Evolutionary conservation across 139 green algal species (phyloP), one percentile per base, ranked within the genome.

Genomic region (Eudorina sp.): DNA sequence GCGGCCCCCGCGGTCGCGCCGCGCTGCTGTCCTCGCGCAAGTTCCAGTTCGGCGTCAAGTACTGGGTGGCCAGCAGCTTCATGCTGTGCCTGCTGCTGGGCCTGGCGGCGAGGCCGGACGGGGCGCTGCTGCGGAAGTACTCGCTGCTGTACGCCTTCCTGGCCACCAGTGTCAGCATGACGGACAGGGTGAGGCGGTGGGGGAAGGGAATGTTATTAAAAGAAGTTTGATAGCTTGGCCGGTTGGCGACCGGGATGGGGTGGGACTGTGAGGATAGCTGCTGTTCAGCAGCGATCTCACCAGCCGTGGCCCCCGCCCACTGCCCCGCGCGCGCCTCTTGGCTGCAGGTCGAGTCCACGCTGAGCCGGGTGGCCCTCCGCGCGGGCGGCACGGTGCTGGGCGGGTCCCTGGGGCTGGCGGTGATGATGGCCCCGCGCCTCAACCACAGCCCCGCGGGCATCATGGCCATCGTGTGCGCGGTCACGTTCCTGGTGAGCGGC

Each of bases 301-400:
- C n/a, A n/a, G n/a, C n/a, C n/a, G n/a, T n/a, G n/a, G n/a, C n/a
- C n/a, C n/a, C n/a, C n/a, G n/a, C n/a, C n/a, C n/a, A n/a, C n/a
- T n/a, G n/a, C n/a, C n/a, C n/a, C n/a, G n/a, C n/a, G n/a, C n/a
- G n/a, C n/a, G n/a, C n/a, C n/a, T n/a, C n/a, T n/a, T n/a, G n/a
- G n/a, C n/a, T n/a, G 9, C 53, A 85, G 79, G 79, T 85, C 3
- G 79, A 85, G 79, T 74, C 79, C 58, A 85, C 79, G 0, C 41
- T 75, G 11, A 76, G 58, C 58, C 53, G 79, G 2, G 40, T 40
- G 14, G 40, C n/a, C 0, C 79, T 75, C 29, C 79, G 79, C 3
- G 55, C 41, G 14, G 38, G 13, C 38, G 79, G 79, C 58, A 85
- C 79, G 7, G 5, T 85, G 38, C 0, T 58, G 23, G 79, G 79